Evolutionary conservation across 2,329 filamentous ascomycete species (phyloP).

Genomic region (Simplicillium aogashimaense): DNA sequence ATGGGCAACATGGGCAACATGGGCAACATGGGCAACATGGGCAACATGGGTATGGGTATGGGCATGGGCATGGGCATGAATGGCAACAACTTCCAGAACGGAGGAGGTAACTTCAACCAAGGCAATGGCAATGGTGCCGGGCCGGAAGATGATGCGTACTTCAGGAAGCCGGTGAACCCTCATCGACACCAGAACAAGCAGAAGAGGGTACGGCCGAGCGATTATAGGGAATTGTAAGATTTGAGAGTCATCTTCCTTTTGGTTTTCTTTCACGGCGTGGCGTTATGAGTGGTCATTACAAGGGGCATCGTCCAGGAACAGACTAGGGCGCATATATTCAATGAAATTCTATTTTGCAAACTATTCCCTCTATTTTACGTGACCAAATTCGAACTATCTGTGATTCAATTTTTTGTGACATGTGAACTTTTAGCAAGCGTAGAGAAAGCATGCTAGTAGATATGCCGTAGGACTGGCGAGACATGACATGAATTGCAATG

Average conservation of each 20-base stretch:
- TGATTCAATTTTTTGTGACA: too few species aligned
- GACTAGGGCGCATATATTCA: too few species aligned
- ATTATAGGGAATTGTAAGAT: constrained; percentile 71
- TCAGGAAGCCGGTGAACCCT: constrained; percentile 90
- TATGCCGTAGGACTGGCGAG: too few species aligned
- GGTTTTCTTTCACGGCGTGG: constrained; percentile 1
- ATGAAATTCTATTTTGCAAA: too few species aligned
- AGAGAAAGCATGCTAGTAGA: too few species aligned
- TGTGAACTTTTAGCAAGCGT: too few species aligned
- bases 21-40: constrained; percentile 10
- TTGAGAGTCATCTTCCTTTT: constrained; percentile 6
- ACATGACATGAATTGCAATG: too few species aligned
- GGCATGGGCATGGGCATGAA: background rate
- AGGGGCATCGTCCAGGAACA: background rate
- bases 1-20: constrained; percentile 11
- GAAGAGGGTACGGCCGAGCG: constrained; percentile 71
- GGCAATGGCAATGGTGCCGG: constrained; percentile 24
- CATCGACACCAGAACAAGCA: constrained; percentile 79
- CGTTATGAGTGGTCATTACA: background rate
- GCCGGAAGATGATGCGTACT: constrained; percentile 83
- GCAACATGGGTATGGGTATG: constrained; percentile 18
- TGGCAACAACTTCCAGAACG: constrained; percentile 20
- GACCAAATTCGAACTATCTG: too few species aligned
- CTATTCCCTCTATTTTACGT: too few species aligned
- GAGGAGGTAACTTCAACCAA: constrained; percentile 12